Base-by-base conservation (phyloP, 75 land plant species). In the Gnetum montanum region DNA sequence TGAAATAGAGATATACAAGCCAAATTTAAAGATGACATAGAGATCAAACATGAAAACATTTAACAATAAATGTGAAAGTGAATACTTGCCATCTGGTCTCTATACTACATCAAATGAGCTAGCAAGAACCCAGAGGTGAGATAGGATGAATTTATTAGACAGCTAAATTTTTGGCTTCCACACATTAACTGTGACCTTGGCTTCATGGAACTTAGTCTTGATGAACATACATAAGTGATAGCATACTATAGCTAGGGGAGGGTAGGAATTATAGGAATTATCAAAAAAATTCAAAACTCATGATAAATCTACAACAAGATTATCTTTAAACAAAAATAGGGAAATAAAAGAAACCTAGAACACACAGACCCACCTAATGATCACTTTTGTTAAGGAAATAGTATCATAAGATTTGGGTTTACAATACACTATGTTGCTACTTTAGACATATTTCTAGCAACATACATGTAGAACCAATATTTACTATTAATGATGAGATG, bases 51-150 rank as follows among this genome's bases (percentile, higher is more conserved):
- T n/a, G n/a, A 3, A 22, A 31, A 10, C 13, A 22, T 4, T 57
- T 34, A 12, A 8, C 13, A 43, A 25, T 6, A 4, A 38, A 4
- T 36, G 6, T 35, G 18, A 6, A 31, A n/a, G n/a, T n/a, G n/a
- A n/a, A 60, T 69, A 82, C 85, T 66, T 63, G 71, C 89, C 89
- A 85, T 11, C 89, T 85, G 3, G 74, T 85, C 66, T 77, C 89
- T 37, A 85, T 64, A 53, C 70, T 61, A 41, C 63, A 12, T 64
- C 69, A 54, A 72, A 76, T 11, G 62, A 44, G 31, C 73, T 70
- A 8, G 63, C 64, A n/a, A 74, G 34, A 26, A 81, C 43, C 82
- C 85, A 77, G 6, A 81, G 49, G 38, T 81, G 85, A 18, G 85
- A 71, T 28, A 81, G 54, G 43, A 78, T 81, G 52, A 77, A 74